Evolutionary conservation across 495 filamentous ascomycete species (phyloP).

Genomic region (Penicillium turbatum): DNA sequence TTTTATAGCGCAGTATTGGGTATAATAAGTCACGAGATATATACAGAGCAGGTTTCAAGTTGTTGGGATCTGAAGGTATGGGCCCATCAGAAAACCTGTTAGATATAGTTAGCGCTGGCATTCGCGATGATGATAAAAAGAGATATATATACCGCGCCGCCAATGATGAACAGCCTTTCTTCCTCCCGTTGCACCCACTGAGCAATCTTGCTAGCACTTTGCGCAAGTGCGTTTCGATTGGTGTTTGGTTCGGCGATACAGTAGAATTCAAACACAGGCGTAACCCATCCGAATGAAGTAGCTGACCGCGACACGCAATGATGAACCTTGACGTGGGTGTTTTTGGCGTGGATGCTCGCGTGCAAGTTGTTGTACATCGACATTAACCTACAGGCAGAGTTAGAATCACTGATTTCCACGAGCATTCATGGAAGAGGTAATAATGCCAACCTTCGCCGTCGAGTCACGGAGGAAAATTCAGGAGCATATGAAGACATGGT

Average conservation of each 20-base stretch:
- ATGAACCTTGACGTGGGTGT: slow-evolving; percentile 78
- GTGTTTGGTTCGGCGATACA: slow-evolving; percentile 79
- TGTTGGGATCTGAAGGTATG: neutral
- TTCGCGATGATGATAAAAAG: neutral
- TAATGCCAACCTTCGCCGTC: slow-evolving; percentile 54
- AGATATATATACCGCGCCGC: slow-evolving; percentile 64
- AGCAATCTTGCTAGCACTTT: slow-evolving; percentile 79
- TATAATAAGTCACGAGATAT: slow-evolving; percentile 9
- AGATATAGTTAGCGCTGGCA: neutral
- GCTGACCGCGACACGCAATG: slow-evolving; percentile 69
- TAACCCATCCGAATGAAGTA: slow-evolving; percentile 83
- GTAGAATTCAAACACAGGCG: slow-evolving; percentile 88
- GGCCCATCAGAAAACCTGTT: slow-evolving; percentile 24
- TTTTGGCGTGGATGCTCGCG: slow-evolving; percentile 74
- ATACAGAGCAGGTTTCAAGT: slow-evolving; percentile 4
- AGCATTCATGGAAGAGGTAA: too few relatives aligned
- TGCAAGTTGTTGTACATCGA: slow-evolving; percentile 82
- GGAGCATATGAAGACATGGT: slow-evolving; percentile 80
- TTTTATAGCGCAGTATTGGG: neutral
- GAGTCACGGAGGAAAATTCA: slow-evolving; percentile 59
- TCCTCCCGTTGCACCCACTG: slow-evolving; percentile 90
- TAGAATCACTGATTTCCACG: neutral
- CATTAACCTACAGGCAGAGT: slow-evolving; percentile 54
- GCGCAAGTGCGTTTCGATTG: slow-evolving; percentile 71
- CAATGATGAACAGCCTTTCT: slow-evolving; percentile 90